Evolutionary conservation across 179 eudicot genomes (phyloP), one percentile per base, ranked within the genome.

Genomic region (Monotropa hypopitys): DNA sequence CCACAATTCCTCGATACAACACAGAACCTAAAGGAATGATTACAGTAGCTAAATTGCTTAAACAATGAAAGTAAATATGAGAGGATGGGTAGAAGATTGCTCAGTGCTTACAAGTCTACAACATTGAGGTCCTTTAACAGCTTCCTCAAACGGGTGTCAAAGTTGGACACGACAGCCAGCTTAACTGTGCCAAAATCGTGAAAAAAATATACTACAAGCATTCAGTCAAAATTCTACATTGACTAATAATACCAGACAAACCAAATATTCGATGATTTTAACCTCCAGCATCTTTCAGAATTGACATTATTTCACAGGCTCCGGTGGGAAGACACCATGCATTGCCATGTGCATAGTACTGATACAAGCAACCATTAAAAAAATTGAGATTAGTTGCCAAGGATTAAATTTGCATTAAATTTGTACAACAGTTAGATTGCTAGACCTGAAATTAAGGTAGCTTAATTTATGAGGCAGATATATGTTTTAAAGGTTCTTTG

Each of bases 241-340:
- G 5, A 38, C 40, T 47, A 21, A 13, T 46, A 20, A 16, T 57
- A 65, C 62, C 28, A 75, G 69, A 66, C 76, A 76, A 76, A 82
- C 45, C 54, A 84, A 80, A 83, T 83, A 75, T 81, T 84, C 82
- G 76, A 74, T 78, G 76, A 77, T 63, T 77, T 81, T 69, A 67
- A 96, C 99, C 99, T 93, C 98, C 99, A 75, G 91, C 87, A 76
- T 94, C 85, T 87, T 86, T 94, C 51, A 96, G 89, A 76, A 66
- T 74, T 23, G 82, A 38, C 70, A 96, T 77, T 57, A 88, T 85
- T 78, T 96, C 96, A 79, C 81, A 78, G 77, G 99, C 96, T 80
- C 97, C 97, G 73, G 80, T 75, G 26, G 99, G 99, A 76, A 96
- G 96, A 87, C 81, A 85, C 99, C 99, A 96, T 51, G 97, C 97